Conservation (phyloP, 306 rosid species). For the Castanea crenata region DNA sequence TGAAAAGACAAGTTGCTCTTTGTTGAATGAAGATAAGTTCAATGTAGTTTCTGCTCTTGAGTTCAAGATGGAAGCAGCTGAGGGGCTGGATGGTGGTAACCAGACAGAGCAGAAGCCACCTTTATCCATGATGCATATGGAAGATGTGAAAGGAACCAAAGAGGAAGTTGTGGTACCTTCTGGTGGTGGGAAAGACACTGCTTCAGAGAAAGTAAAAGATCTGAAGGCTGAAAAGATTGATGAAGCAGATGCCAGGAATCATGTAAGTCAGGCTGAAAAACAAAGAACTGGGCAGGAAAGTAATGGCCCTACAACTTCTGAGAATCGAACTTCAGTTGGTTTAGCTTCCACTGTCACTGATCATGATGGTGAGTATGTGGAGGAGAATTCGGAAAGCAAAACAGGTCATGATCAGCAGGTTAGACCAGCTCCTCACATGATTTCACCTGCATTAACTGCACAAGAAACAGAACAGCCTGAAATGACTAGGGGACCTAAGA, state of each 20-base stretch:
- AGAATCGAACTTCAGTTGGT: slow-evolving; percentile 3
- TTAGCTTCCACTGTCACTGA: background rate
- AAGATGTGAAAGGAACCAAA: background rate
- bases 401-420: slow-evolving; percentile 9
- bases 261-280: slow-evolving; percentile 16
- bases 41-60: slow-evolving; percentile 22
- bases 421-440: slow-evolving; percentile 4
- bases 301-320: background rate
- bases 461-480: slow-evolving; percentile 30
- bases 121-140: background rate
- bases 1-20: slow-evolving; percentile 16
- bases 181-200: background rate
- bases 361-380: slow-evolving; percentile 7
- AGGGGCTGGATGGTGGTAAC: slow-evolving; percentile 1
- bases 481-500: slow-evolving; percentile 15
- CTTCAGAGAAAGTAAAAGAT: background rate
- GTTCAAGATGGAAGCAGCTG: slow-evolving; percentile 35
- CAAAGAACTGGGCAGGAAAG: slow-evolving; percentile 1
- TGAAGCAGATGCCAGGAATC: slow-evolving; percentile 15
- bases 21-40: slow-evolving; percentile 23
- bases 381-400: slow-evolving; percentile 22
- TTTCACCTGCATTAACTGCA: slow-evolving; percentile 5
- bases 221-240: slow-evolving; percentile 25
- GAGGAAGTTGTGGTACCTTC: background rate
- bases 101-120: slow-evolving; percentile 25